Conservation (phyloP, 2,329 filamentous ascomycete genomes). For the Claviceps sp. region DNA sequence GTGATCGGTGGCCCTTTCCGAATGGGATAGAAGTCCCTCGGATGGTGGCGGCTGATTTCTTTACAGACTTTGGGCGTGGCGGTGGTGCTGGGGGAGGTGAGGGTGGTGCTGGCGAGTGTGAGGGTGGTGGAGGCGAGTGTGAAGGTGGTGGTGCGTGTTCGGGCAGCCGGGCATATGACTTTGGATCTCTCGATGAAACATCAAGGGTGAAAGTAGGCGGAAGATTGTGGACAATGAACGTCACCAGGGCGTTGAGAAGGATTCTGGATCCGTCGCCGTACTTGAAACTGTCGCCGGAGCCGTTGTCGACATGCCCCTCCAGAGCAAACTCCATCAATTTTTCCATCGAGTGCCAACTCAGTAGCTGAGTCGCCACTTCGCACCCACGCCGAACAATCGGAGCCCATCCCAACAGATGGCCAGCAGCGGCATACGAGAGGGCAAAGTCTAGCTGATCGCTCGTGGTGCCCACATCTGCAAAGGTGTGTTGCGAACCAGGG, state of each 20-base stretch:
- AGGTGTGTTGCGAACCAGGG: slow-evolving; percentile 14
- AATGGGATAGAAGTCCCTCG: slow-evolving; percentile 24
- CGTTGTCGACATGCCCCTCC: slow-evolving; percentile 21
- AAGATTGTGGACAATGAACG: slow-evolving; percentile 48
- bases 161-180: slow-evolving; percentile 28
- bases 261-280: slow-evolving; percentile 38
- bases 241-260: slow-evolving; percentile 41
- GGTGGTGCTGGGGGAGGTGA: slow-evolving; percentile 3
- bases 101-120: slow-evolving; percentile 1
- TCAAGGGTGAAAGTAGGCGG: slow-evolving; percentile 48
- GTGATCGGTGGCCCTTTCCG: slow-evolving; percentile 28
- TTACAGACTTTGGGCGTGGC: slow-evolving; percentile 6
- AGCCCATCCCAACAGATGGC: slow-evolving; percentile 41
- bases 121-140: slow-evolving; percentile 5
- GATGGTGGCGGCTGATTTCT: slow-evolving; percentile 13
- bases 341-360: slow-evolving; percentile 52
- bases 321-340: slow-evolving; percentile 46
- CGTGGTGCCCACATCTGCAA: slow-evolving; percentile 24
- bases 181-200: slow-evolving; percentile 22
- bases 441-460: slow-evolving; percentile 37
- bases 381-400: slow-evolving; percentile 44
- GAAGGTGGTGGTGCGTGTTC: slow-evolving; percentile 9
- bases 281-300: slow-evolving; percentile 31
- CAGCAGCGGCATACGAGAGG: slow-evolving; percentile 53
- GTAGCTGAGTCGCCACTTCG: slow-evolving; percentile 41